Evolutionary conservation across 768 basidiomycete species (phyloP), one percentile per base, ranked within the genome.

Genomic region (Collybia sp.): DNA sequence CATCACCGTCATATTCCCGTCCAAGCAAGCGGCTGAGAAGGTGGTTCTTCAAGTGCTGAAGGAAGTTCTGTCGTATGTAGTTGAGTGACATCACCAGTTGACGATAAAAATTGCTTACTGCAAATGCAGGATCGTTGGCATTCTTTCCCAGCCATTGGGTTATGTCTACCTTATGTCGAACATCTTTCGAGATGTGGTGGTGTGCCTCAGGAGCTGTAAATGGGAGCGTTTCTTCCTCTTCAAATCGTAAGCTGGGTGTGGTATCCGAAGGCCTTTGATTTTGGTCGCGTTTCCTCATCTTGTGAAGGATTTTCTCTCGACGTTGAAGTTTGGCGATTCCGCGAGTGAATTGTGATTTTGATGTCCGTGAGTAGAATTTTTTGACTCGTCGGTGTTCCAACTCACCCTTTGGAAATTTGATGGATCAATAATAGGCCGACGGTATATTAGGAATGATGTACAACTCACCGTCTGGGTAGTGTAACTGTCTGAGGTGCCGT

Each of bases 401-500:
- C 47, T 74, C 69, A 1, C 66, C 64, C 70, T 72, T 30, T 11
- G 30, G 13, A n/a, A 12, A 31, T n/a, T 8, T 30, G 35, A 25
- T n/a, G n/a, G n/a, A n/a, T n/a, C n/a, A n/a, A n/a, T n/a, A n/a
- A n/a, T n/a, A n/a, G n/a, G n/a, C n/a, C n/a, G n/a, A n/a, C n/a
- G n/a, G n/a, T n/a, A n/a, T n/a, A 51, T 25, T 6, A 41, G 10
- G 13, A 18, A 37, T 4, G 13, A 6, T 37, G 35, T n/a, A n/a
- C n/a, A 12, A 47, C 55, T 43, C 42, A 74, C 71, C 6, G 57
- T 37, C 18, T 69, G 62, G 1, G 67, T 72, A 0, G 65, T 63
- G 45, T 66, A 72, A 1, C 54, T 58, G 38, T 75, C 68, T 2
- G 63, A 64, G 1, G 66, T 66, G 0, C 73, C 67, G 34, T 55